These are phyloP conservation scores for Termitomyces heimii DNA, from an alignment of 768 basidiomycete species.

Conservation along the genomic window DNA sequence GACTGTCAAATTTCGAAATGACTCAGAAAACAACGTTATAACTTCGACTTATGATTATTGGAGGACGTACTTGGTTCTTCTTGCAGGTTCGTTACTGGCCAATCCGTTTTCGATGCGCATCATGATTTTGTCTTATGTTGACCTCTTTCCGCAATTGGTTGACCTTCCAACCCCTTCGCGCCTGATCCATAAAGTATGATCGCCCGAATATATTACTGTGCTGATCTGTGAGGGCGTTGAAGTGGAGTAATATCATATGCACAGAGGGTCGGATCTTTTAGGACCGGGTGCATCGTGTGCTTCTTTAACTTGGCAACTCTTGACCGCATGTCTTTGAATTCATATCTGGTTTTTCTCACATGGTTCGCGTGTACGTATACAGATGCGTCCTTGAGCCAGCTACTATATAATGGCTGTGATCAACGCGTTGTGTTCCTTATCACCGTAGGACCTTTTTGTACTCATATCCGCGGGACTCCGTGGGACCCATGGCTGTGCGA, in stretches of 20 bases:
- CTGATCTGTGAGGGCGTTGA: background rate
- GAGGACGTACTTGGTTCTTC: background rate
- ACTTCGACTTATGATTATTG: too few species aligned
- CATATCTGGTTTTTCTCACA: background rate
- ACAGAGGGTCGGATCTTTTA: constrained; percentile 1
- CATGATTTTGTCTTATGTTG: background rate
- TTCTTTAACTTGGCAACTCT: constrained; percentile 9
- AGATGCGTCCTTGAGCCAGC: background rate
- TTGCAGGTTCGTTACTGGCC: background rate
- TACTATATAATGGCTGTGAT: constrained; percentile 4
- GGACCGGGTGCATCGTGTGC: background rate
- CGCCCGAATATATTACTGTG: background rate
- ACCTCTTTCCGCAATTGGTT: background rate
- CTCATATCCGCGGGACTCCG: background rate
- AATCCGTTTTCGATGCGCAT: background rate
- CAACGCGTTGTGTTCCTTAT: background rate
- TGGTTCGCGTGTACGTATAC: constrained; percentile 11
- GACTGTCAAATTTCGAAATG: background rate
- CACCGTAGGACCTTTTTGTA: background rate
- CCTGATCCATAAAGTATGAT: background rate
- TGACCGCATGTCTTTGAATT: background rate
- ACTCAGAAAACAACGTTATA: too few species aligned
- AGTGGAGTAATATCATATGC: background rate
- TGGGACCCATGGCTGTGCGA: background rate
- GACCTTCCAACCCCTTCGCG: background rate